phyloP scores from a whole-genome alignment of 2,329 filamentous ascomycete genomes.

The Colletotrichum sp. region DNA sequence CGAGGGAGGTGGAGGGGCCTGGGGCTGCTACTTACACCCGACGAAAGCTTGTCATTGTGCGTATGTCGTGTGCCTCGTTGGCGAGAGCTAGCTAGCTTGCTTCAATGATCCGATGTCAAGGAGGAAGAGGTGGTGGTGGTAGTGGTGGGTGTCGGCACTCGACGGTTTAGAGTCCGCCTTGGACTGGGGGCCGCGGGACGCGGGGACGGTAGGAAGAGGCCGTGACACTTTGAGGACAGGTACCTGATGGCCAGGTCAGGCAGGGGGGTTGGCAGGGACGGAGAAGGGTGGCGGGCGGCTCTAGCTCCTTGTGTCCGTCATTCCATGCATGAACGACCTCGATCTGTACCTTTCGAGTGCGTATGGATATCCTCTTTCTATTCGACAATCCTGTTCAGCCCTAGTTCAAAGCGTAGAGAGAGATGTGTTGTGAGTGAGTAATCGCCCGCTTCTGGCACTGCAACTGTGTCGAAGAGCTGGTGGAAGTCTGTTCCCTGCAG shows the following conservation, averaged over 20 bases:
- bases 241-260: not conserved
- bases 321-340: not conserved
- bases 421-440: not conserved
- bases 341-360: not conserved
- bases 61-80: not conserved
- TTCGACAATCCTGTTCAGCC: not conserved
- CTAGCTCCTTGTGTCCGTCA: not conserved
- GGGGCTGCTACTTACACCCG: constrained; percentile 10
- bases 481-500: not conserved
- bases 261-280: not conserved
- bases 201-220: not conserved
- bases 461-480: not conserved
- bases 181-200: not conserved
- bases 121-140: not conserved
- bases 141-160: not conserved
- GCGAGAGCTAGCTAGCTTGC: not conserved
- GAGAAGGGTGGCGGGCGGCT: not conserved
- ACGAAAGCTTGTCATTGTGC: constrained; percentile 13
- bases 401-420: not conserved
- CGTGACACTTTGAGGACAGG: not conserved
- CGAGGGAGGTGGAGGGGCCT: not conserved
- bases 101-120: not conserved
- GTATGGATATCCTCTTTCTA: not conserved
- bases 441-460: not conserved
- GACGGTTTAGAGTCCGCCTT: not conserved